Base-by-base conservation (phyloP, 2,329 filamentous ascomycete species). In the Phyllosticta ampelicida region DNA sequence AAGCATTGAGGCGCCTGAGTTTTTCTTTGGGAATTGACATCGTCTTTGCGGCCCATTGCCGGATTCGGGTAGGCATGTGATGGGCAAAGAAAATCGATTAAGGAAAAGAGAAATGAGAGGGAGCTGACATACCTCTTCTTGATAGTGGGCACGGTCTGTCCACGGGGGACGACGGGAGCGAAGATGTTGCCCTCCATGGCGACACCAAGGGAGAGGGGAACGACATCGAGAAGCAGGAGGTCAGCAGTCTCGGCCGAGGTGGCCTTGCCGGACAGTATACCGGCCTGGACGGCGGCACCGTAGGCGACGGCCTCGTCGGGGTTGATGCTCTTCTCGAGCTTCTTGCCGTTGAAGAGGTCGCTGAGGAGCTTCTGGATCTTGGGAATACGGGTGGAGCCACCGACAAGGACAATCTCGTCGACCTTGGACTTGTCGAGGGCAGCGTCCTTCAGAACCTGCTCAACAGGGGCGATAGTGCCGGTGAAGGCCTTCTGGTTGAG, bases 181-280 rank as follows among this genome's bases (percentile, higher is more conserved):
- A 96, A 97, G 77, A 97, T 96, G 81, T 96, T 96, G 66, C 94
- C 92, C 81, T 97, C 94, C 94, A 97, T 99, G 72, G 92, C 94
- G 66, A 99, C 92, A 87, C 94, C 94, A 29, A 99, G 88, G 62
- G 90, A 96, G 63, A 99, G 87, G 67, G 94, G 94, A 70, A 91
- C 86, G 70, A 99, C 94, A 77, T 99, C 94, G 71, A 99, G 84
- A 63, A 99, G 86, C 63, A 99, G 86, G 65, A 99, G 87, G 75
- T 97, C 94, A 63, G 87, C 83, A 62, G 92, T 96, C 72, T 97
- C 94, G 67, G 90, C 90, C 53, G 90, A 95, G 65, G 89, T 94
- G 68, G 94, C 94, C 86, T 96, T 96, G 75, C 94, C 94, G 61
- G 92, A 96, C 65, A 99, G 86, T 75, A 99, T 96, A 85, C 91